A percentile compares a stretch with the other conserved stretches of the same genome.
phyloP scores from a whole-genome alignment of 208 protist genomes.

The Phytomonas sp. region DNA sequence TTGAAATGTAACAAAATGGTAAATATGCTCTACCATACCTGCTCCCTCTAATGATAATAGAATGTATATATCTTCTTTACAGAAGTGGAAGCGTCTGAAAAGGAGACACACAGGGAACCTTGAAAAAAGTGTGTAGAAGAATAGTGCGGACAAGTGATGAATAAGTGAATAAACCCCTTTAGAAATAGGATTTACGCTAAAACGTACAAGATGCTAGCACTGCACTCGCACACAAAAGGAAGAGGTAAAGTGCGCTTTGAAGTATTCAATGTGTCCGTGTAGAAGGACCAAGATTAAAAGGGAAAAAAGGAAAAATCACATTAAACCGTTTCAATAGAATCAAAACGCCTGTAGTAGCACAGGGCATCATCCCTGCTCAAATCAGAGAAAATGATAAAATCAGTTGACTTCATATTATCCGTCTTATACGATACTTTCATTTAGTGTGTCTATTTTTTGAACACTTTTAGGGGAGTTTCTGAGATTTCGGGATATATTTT shows the following conservation, averaged over 20 bases:
- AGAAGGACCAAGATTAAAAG: neutral
- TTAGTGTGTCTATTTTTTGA: neutral
- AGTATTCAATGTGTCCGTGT: neutral
- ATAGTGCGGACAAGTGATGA: neutral
- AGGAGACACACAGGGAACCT: neutral
- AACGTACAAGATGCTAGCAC: neutral
- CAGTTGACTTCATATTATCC: neutral
- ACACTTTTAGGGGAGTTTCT: neutral
- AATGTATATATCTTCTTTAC: neutral
- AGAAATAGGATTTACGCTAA: neutral
- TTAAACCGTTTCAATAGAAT: neutral
- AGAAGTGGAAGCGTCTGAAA: neutral
- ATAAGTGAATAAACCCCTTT: neutral
- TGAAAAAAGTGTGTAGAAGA: neutral
- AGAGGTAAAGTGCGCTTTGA: neutral
- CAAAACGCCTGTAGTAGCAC: neutral
- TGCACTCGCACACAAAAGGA: neutral
- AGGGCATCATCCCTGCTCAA: neutral
- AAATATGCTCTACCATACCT: neutral
- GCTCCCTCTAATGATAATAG: neutral
- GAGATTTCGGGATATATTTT: neutral
- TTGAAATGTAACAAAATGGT: slow-evolving; percentile 48
- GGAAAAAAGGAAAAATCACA: slow-evolving; percentile 3
- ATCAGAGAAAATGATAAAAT: neutral
- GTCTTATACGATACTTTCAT: neutral